Conservation (phyloP, 805 yeast species). For the Barnettozyma salicaria region DNA sequence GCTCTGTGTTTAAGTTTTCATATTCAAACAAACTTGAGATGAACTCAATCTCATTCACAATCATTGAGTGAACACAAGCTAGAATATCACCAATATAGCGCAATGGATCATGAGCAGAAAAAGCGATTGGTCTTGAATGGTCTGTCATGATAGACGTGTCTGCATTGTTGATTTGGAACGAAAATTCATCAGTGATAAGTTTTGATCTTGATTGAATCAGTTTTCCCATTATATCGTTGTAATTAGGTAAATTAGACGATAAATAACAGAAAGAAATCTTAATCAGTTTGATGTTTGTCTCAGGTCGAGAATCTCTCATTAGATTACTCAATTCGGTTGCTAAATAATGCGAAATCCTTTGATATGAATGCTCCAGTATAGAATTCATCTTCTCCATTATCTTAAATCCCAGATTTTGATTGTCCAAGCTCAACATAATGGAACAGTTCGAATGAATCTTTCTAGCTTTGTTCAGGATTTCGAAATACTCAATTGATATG, state of each 20-base stretch:
- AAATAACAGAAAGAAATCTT: conserved; percentile 31
- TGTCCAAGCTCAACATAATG: conserved; percentile 61
- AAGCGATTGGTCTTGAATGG: conserved; percentile 44
- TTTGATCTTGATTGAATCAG: conserved; percentile 69
- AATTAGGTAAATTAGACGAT: conserved; percentile 40
- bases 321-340: conserved; percentile 26
- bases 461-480: conserved; percentile 54
- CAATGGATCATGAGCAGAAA: conserved; percentile 72
- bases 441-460: conserved; percentile 62
- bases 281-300: conserved; percentile 23
- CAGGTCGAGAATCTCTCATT: conserved; percentile 9
- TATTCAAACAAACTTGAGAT: conserved; percentile 54
- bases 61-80: conserved; percentile 80
- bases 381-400: conserved; percentile 54
- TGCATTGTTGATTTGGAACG: conserved; percentile 41
- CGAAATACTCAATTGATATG: conserved; percentile 50
- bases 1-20: conserved; percentile 15
- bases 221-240: conserved; percentile 53
- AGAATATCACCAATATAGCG: conserved; percentile 81
- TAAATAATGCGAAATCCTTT: conserved; percentile 43
- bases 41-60: conserved; percentile 82
- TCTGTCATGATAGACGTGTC: conserved; percentile 15
- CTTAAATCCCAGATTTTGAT: conserved; percentile 57
- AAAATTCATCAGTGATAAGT: conserved; percentile 58
- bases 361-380: conserved; percentile 47